Evolutionary conservation across 129 eudicot species (phyloP).

Genomic region (Oenanthe sinensis): DNA sequence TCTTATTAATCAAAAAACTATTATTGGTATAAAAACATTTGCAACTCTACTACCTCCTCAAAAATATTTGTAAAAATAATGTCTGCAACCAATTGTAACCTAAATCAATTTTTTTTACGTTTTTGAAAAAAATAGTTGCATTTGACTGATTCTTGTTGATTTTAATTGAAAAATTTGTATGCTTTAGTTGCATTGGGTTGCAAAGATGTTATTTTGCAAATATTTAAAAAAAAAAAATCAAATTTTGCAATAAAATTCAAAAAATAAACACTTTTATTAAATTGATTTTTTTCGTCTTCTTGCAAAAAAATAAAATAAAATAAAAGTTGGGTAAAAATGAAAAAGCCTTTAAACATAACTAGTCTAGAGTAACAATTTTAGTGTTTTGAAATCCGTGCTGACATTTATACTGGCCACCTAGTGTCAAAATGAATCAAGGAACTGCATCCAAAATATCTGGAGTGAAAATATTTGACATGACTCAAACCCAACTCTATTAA

Average conservation of each 20-base stretch:
- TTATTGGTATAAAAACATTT: not conserved
- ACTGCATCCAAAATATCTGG: not conserved
- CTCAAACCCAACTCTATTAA: not conserved
- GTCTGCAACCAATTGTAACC: not conserved
- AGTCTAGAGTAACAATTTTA: not conserved
- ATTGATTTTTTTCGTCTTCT: too few species aligned
- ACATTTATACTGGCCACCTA: not conserved
- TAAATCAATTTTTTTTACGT: too few species aligned
- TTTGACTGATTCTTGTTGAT: not conserved
- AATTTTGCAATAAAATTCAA: not conserved
- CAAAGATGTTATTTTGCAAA: not conserved
- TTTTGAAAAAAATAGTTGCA: not conserved
- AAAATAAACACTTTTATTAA: too few species aligned
- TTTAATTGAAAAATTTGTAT: too few species aligned
- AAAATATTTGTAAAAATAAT: not conserved
- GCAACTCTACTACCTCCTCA: not conserved
- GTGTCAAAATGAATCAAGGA: not conserved
- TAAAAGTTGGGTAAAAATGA: not conserved
- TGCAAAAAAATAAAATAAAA: not conserved
- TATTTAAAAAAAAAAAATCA: not conserved
- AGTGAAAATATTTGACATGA: not conserved
- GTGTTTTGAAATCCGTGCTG: not conserved
- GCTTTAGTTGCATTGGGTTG: not conserved
- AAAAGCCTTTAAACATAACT: not conserved
- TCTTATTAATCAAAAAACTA: not conserved